These are phyloP conservation scores for Hirsutella minnesotensis DNA, from an alignment of 2,329 filamentous ascomycete species.

Conservation along the genomic window DNA sequence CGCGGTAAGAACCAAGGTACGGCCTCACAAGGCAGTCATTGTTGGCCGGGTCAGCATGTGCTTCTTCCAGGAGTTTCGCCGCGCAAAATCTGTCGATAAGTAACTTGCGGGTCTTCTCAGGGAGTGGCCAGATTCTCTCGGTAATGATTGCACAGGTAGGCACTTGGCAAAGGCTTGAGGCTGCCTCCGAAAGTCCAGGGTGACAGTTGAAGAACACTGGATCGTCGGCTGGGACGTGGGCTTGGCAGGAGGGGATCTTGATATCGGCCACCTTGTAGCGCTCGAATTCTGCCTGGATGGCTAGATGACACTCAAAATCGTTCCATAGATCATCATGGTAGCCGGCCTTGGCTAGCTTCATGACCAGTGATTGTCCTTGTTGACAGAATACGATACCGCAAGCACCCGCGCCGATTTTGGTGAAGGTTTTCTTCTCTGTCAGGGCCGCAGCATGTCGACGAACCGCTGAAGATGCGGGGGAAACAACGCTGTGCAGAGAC, in stretches of 20 bases:
- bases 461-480: too few relatives aligned
- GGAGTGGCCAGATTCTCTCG: conserved; percentile 14
- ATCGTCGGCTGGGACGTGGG: background rate
- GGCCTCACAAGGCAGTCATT: conserved; percentile 11
- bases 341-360: conserved; percentile 9
- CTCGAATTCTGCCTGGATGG: conserved; percentile 1
- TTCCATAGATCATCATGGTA: conserved; percentile 6
- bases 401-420: conserved; percentile 11
- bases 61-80: conserved; percentile 1
- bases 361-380: background rate
- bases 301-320: conserved; percentile 3
- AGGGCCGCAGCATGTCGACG: too few relatives aligned
- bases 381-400: conserved; percentile 10
- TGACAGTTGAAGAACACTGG: conserved; percentile 3
- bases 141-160: conserved; percentile 10
- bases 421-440: too few relatives aligned
- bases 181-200: conserved; percentile 4
- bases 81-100: conserved; percentile 12
- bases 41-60: conserved; percentile 7
- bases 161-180: conserved; percentile 3
- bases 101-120: conserved; percentile 6
- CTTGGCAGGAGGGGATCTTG: conserved; percentile 3
- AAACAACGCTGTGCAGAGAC: too few relatives aligned
- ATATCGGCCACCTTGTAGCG: background rate
- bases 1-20: conserved; percentile 8